Evolutionary conservation across 2,329 filamentous ascomycete species (phyloP).

Genomic region (Periglandula ipomoeae): DNA sequence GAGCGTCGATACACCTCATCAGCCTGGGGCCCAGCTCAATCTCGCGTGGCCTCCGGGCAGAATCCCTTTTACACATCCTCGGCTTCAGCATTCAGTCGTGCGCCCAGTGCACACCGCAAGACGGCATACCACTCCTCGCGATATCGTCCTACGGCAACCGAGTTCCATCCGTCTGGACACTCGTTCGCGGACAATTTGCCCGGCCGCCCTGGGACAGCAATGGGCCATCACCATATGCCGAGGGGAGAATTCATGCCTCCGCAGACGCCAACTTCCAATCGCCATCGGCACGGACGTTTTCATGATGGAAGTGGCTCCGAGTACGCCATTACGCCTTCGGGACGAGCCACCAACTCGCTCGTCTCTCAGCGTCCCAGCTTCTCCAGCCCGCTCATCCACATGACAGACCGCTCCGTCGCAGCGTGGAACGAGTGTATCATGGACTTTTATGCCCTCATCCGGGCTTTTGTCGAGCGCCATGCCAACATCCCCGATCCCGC

Average conservation of each 20-base stretch:
- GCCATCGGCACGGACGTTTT: slow-evolving; percentile 21
- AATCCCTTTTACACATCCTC: slow-evolving; percentile 4
- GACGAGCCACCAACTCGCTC: background rate
- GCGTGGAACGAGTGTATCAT: slow-evolving; percentile 28
- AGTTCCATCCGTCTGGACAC: slow-evolving; percentile 19
- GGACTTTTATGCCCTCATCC: slow-evolving; percentile 27
- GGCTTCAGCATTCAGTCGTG: slow-evolving; percentile 10
- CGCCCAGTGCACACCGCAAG: background rate
- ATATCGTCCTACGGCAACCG: slow-evolving; percentile 24
- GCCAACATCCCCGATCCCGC: slow-evolving; percentile 23
- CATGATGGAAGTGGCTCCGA: slow-evolving; percentile 14
- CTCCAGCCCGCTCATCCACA: slow-evolving; percentile 22
- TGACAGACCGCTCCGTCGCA: slow-evolving; percentile 24
- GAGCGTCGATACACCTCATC: slow-evolving; percentile 15
- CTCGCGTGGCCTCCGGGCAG: slow-evolving; percentile 1
- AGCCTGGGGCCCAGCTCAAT: slow-evolving; percentile 15
- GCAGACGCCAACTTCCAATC: slow-evolving; percentile 19
- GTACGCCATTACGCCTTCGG: background rate
- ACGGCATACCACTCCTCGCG: slow-evolving; percentile 7
- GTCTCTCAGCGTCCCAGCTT: slow-evolving; percentile 13
- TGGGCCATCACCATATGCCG: slow-evolving; percentile 9
- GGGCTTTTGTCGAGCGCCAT: slow-evolving; percentile 26
- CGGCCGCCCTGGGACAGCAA: slow-evolving; percentile 12
- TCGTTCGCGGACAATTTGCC: background rate
- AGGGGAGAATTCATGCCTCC: slow-evolving; percentile 19